Base-by-base conservation (phyloP, 768 basidiomycete species). In the Macrolepiota dolichaula region DNA sequence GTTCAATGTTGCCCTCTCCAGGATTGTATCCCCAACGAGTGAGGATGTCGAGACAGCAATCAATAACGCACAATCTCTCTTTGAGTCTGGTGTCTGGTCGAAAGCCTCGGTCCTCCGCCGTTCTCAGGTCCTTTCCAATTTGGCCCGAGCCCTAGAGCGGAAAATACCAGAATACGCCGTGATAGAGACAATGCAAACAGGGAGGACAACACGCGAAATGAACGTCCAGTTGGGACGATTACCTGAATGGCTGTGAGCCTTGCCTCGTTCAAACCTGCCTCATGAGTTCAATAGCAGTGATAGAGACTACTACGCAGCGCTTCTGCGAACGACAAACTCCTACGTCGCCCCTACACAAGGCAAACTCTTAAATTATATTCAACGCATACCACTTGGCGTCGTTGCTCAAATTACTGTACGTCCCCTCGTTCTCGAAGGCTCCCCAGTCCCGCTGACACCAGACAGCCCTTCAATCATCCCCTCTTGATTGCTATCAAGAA, bases 401-500 rank as follows among this genome's bases (percentile, higher is more conserved):
- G 91, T 93, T 40, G 92, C 88, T 0, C 92, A 94, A 69, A 90
- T 95, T 25, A 94, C 91, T 13, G 92, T 91, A 60, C 35, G 1
- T 51, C 42, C n/a, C 15, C 61, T 10, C 29, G 22, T 44, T 51
- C 29, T 51, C 6, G 10, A 15, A 51, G 54, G 15, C 13, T 2
- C 25, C 24, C 47, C 29, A 47, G 4, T 17, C 22, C 19, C 49
- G 11, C 27, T 59, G 17, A 54, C 35, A 24, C 22, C 35, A 60
- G 51, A 27, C 63, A 92, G 89, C 91, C 92, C 2, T 94, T 94
- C 72, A 95, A 95, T 66, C 92, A 95, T 65, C 93, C 93, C 0
- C 75, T 95, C n/a, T 72, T 95, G 37, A 95, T 95, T 63, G 91
- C 91, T 1, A 71, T 94, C 56, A 95, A 95, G 79, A 95, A 95